phyloP scores from a whole-genome alignment of 139 green algal species.

The Picochlorum sp. region DNA sequence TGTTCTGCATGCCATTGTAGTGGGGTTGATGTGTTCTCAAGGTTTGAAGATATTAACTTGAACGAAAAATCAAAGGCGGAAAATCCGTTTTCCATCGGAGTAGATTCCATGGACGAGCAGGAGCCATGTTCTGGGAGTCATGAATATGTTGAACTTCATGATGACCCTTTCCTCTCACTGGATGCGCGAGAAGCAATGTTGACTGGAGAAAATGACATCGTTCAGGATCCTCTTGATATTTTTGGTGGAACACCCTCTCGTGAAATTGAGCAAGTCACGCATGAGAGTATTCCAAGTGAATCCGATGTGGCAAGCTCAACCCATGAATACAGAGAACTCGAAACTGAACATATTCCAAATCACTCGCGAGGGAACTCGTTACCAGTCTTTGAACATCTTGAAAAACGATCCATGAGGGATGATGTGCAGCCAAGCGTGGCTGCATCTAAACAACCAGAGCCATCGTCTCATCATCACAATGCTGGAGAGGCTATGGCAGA shows the following conservation, averaged over 20 bases:
- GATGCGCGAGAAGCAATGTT: too few relatives aligned
- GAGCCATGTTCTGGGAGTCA: too few relatives aligned
- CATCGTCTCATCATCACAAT: neutral
- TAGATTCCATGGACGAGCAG: too few relatives aligned
- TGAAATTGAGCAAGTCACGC: neutral
- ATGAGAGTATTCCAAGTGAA: neutral
- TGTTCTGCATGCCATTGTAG: too few relatives aligned
- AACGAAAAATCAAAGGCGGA: too few relatives aligned
- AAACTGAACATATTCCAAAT: neutral
- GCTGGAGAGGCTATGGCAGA: constrained; percentile 11
- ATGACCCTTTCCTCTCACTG: too few relatives aligned
- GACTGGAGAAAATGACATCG: neutral
- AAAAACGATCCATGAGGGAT: neutral
- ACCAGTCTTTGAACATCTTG: neutral
- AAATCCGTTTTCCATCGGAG: too few relatives aligned
- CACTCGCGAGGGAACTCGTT: neutral
- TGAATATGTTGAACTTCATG: too few relatives aligned
- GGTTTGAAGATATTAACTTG: too few relatives aligned
- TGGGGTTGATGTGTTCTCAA: too few relatives aligned
- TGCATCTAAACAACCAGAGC: neutral
- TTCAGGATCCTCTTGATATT: constrained; percentile 19
- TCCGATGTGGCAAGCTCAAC: neutral
- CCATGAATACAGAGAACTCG: neutral
- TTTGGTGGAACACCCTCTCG: constrained; percentile 19
- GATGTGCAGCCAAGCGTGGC: neutral